Percentiles rank a stretch among this genome's conserved stretches.
phyloP scores from a whole-genome alignment of 805 yeast genomes.

The Diddensiella transvaalensis region DNA sequence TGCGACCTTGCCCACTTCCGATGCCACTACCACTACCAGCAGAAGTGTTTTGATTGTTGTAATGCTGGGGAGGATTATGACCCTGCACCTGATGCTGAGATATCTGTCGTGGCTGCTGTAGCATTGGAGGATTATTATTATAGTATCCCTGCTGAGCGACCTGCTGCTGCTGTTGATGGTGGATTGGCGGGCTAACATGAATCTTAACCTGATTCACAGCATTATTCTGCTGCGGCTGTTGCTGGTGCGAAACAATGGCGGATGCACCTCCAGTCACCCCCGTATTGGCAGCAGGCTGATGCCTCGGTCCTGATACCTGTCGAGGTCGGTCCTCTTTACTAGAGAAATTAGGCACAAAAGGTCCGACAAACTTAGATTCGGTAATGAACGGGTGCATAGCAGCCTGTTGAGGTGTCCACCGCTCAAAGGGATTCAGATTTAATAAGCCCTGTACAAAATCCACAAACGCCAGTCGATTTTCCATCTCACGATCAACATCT shows the following conservation, averaged over 20 bases:
- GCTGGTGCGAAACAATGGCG: slow-evolving; percentile 6
- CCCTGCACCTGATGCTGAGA: neutral
- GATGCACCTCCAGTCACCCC: slow-evolving; percentile 2
- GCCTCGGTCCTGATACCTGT: slow-evolving; percentile 3
- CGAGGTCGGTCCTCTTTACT: slow-evolving; percentile 4
- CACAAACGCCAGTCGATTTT: slow-evolving; percentile 63
- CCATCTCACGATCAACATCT: slow-evolving; percentile 64
- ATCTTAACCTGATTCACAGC: neutral
- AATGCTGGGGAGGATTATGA: neutral
- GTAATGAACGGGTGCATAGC: slow-evolving; percentile 85
- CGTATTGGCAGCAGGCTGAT: slow-evolving; percentile 1
- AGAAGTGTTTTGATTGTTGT: neutral
- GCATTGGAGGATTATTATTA: slow-evolving; percentile 4
- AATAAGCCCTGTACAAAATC: slow-evolving; percentile 78
- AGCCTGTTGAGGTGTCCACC: slow-evolving; percentile 98
- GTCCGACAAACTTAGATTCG: slow-evolving; percentile 50
- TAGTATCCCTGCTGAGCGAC: slow-evolving; percentile 6
- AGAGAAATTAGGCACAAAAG: slow-evolving; percentile 27
- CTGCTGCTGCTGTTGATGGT: slow-evolving; percentile 8
- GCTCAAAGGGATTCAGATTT: slow-evolving; percentile 83
- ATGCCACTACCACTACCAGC: neutral
- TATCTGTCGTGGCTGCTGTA: neutral
- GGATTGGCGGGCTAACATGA: neutral
- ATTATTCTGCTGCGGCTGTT: neutral
- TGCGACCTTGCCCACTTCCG: slow-evolving; percentile 15